These are phyloP conservation scores for Tulasnella sp. DNA, from an alignment of 768 basidiomycete genomes.

Conservation along the genomic window DNA sequence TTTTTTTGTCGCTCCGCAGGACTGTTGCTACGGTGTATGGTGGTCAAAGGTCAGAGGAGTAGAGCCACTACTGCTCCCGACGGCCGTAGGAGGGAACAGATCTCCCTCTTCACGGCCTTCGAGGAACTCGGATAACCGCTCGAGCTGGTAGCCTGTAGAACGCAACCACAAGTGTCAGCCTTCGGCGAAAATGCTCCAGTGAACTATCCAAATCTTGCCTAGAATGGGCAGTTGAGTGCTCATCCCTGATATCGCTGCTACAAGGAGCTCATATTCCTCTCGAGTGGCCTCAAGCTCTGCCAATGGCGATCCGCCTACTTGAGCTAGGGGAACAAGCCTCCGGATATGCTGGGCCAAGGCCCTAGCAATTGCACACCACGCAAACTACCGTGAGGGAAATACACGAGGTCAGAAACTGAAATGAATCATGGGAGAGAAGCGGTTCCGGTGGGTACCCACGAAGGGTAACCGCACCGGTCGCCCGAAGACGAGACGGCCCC, in stretches of 20 bases:
- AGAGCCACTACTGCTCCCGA: background rate
- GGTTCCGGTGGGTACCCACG: no score
- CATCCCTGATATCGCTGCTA: slow-evolving; percentile 12
- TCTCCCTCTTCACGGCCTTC: slow-evolving; percentile 14
- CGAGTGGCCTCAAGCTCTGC: slow-evolving; percentile 1
- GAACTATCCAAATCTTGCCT: background rate
- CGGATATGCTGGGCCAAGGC: slow-evolving; percentile 26
- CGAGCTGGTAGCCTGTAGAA: slow-evolving; percentile 15
- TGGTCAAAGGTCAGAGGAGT: slow-evolving; percentile 2
- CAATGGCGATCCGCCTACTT: background rate
- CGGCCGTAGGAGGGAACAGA: background rate
- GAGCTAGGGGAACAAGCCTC: background rate
- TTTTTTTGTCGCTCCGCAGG: background rate
- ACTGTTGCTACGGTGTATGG: background rate
- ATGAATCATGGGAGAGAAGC: no score
- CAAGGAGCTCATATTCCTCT: slow-evolving; percentile 1
- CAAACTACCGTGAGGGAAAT: slow-evolving; percentile 2
- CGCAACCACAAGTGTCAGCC: background rate
- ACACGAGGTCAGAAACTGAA: background rate
- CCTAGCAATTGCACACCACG: slow-evolving; percentile 23
- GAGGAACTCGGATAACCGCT: background rate
- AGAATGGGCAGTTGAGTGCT: slow-evolving; percentile 12
- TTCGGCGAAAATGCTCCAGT: background rate
- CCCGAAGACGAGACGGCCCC: no score
- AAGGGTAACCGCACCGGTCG: no score